Evolutionary conservation across 2,329 filamentous ascomycete species (phyloP).

Genomic region (Xylariaceae sp.): DNA sequence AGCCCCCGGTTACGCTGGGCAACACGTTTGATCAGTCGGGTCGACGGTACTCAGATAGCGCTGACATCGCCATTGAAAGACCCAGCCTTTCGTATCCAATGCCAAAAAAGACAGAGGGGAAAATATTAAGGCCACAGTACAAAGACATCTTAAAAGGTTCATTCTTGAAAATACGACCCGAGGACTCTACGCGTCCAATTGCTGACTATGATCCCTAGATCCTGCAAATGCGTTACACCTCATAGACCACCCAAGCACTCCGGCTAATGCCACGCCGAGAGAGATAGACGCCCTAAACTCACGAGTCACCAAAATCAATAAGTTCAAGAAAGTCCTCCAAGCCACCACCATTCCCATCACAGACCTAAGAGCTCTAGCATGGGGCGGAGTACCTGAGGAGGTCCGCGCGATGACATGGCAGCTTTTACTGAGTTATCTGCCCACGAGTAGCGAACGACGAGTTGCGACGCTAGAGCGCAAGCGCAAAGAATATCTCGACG

Average conservation of each 20-base stretch:
- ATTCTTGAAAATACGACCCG: not conserved
- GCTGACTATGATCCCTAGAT: constrained; percentile 38
- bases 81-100: constrained; percentile 79
- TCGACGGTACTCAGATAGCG: constrained; percentile 75
- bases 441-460: constrained; percentile 90
- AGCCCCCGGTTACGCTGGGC: constrained; percentile 35
- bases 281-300: constrained; percentile 83
- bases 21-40: constrained; percentile 36
- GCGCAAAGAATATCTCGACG: constrained; percentile 93
- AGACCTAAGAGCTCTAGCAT: constrained; percentile 80
- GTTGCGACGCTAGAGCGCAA: constrained; percentile 89
- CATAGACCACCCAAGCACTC: constrained; percentile 78
- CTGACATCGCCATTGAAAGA: constrained; percentile 89
- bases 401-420: constrained; percentile 99
- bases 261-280: constrained; percentile 71
- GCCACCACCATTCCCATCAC: constrained; percentile 81
- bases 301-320: constrained; percentile 90
- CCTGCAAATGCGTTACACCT: constrained; percentile 93
- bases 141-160: constrained; percentile 83
- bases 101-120: constrained; percentile 85
- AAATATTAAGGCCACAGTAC: constrained; percentile 94
- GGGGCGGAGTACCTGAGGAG: constrained; percentile 92
- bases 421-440: constrained; percentile 87
- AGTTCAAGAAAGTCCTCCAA: constrained; percentile 95
- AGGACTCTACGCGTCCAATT: not conserved